Base-by-base conservation (phyloP, 2,329 filamentous ascomycete species). In the Aspergillus tamarii region DNA sequence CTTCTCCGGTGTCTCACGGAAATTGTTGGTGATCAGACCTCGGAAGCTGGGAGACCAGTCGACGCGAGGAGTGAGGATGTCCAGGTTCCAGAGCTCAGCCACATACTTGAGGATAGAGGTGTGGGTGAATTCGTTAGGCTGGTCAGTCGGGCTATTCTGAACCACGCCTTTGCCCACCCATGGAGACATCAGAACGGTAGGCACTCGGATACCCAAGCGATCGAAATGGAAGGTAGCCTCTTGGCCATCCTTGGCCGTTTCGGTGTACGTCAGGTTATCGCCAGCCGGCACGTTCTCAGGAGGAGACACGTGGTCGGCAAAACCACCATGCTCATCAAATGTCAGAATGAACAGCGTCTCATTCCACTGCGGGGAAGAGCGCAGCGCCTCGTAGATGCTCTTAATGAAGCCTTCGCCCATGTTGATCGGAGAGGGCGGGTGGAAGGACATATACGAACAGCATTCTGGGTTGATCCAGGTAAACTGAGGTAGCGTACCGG, bases 391-490 rank as follows among this genome's bases (percentile, higher is more conserved):
- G 59, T 83, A 83, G 46, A 84, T 78, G 19, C 76, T 70, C 67
- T 82, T 83, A 67, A 84, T 77, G 61, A 82, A 81, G 26, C 70
- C 72, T 65, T 83, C 81, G 39, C 82, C 81, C 41, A 78, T 73
- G 6, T 77, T 79, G 57, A 83, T 81, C 0, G 80, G 80, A 3
- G 78, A 80, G 0, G 79, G 76, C 0, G 81, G 81, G 61, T 83
- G 81, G 73, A 81, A 81, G 16, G 81, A 83, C 64, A 77, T 85
- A 66, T 82, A 82, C 19, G 76, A 76, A 67, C 84, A 84, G 75
- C 84, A 84, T 64, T 82, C 80, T 4, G 83, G 81, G 68, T 83
- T 87, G 73, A 83, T 77, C 70, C 83, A 84, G 66, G 78, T 81
- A 60, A 84, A 81, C 46, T 76, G 72, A 6, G 81, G 78, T 1